Base-by-base conservation (phyloP, 257 asterid species). In the Linderniella brevidens region DNA sequence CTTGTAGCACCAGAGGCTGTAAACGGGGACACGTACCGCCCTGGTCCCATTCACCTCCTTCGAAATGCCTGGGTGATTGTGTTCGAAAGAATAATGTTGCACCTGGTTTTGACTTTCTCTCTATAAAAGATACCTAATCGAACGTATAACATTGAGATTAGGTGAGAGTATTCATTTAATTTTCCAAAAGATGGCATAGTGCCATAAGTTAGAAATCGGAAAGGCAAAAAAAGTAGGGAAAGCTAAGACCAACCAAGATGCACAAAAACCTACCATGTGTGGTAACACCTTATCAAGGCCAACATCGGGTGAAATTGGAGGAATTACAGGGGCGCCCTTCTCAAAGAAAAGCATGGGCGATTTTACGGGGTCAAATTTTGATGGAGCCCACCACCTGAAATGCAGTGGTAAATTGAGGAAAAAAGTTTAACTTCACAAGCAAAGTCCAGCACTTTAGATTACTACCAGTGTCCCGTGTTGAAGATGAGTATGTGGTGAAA, bases 381-480 rank as follows among this genome's bases (percentile, higher is more conserved):
- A 69, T 32, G 96, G 96, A 55, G 96, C 98, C 94, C 94, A 81
- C 98, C 98, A 90, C 98, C 94, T 90, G 65, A 44, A 43, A 14
- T n/a, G n/a, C n/a, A n/a, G n/a, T n/a, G n/a, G 58, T 64, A 40
- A 58, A 48, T 42, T 50, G 55, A 45, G 47, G 50, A 55, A 41
- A 49, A 40, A 51, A 41, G 39, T 12, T 52, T 19, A 41, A 39
- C 29, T 15, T 29, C 52, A 37, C 42, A 43, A 19, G n/a, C 13
- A 53, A 41, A 13, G 18, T 14, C n/a, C n/a, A n/a, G n/a, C n/a
- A n/a, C n/a, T n/a, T n/a, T n/a, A n/a, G n/a, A n/a, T n/a, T n/a
- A n/a, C n/a, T 75, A 84, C 96, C 96, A 88, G 69, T 88, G 98
- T 37, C 98, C 98, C 11, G 94, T 88, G 68, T 80, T 88, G 66